Evolutionary conservation across 306 rosid species (phyloP).

Genomic region (Rosa lucieae): DNA sequence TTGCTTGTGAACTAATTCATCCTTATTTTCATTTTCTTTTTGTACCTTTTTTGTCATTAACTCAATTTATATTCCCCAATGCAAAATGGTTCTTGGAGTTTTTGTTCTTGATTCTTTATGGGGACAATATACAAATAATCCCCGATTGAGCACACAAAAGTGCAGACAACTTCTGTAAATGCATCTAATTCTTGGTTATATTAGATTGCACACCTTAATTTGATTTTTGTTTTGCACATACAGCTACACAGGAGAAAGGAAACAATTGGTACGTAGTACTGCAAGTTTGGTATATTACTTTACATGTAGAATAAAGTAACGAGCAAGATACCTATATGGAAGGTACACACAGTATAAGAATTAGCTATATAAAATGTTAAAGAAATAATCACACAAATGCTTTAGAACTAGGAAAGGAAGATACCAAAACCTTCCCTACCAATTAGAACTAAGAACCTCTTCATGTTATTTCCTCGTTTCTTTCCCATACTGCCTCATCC

Average conservation of each 20-base stretch:
- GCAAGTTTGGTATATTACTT: slow-evolving; percentile 68
- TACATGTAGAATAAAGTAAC: slow-evolving; percentile 9
- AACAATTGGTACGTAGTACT: slow-evolving; percentile 15
- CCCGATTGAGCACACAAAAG: background rate
- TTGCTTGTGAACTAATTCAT: background rate
- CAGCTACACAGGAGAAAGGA: slow-evolving; percentile 5
- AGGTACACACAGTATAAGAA: background rate
- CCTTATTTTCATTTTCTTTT: background rate
- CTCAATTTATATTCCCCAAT: background rate
- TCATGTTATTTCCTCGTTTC: slow-evolving; percentile 20
- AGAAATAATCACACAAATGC: slow-evolving; percentile 30
- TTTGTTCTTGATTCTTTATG: background rate
- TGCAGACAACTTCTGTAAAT: background rate
- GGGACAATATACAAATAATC: background rate
- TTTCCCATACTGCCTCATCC: slow-evolving; percentile 20
- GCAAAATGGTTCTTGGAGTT: background rate
- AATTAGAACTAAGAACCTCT: slow-evolving; percentile 39
- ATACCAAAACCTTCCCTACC: slow-evolving; percentile 85
- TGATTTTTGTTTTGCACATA: background rate
- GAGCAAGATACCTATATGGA: slow-evolving; percentile 30
- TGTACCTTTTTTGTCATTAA: background rate
- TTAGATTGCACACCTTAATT: background rate
- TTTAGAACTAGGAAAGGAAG: slow-evolving; percentile 69
- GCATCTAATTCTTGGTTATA: slow-evolving; percentile 10
- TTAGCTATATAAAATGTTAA: background rate